Evolutionary conservation across 306 rosid species (phyloP).

Genomic region (Cicer bijugum): DNA sequence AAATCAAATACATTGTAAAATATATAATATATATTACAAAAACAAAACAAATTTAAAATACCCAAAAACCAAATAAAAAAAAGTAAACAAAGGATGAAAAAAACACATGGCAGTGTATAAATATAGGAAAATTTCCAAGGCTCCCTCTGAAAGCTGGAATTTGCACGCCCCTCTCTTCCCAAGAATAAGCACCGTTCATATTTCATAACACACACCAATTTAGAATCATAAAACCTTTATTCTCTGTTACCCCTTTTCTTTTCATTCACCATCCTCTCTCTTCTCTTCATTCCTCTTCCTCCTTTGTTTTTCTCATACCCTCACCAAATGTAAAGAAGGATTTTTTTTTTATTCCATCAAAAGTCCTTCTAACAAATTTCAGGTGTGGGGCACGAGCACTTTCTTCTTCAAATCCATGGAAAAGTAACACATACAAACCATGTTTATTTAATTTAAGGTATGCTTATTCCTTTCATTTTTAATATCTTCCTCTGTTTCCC

Average conservation of each 20-base stretch:
- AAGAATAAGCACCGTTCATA: constrained; percentile 68
- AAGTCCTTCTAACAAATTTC: constrained; percentile 33
- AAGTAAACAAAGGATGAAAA: background rate
- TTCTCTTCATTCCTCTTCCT: background rate
- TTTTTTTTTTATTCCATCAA: background rate
- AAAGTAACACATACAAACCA: constrained; percentile 27
- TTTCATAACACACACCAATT: constrained; percentile 37
- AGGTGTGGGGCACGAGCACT: constrained; percentile 38
- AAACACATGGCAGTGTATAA: constrained; percentile 52
- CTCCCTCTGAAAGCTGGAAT: constrained; percentile 46
- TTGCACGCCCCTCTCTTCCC: constrained; percentile 47
- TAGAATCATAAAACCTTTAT: constrained; percentile 34
- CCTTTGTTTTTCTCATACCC: constrained; percentile 23
- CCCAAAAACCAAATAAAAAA: background rate
- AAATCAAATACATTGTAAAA: background rate
- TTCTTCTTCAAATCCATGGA: background rate
- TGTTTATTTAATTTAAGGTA: constrained; percentile 57
- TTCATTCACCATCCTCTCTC: background rate
- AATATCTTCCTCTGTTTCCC: constrained; percentile 8
- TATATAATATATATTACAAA: background rate
- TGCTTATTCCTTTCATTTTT: constrained; percentile 8
- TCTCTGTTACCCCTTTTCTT: constrained; percentile 31
- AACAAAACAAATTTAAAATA: background rate
- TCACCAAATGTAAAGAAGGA: constrained; percentile 44
- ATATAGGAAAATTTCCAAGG: constrained; percentile 62